Base-by-base conservation (phyloP, 441 rosid species). In the Erodium moschatum region DNA sequence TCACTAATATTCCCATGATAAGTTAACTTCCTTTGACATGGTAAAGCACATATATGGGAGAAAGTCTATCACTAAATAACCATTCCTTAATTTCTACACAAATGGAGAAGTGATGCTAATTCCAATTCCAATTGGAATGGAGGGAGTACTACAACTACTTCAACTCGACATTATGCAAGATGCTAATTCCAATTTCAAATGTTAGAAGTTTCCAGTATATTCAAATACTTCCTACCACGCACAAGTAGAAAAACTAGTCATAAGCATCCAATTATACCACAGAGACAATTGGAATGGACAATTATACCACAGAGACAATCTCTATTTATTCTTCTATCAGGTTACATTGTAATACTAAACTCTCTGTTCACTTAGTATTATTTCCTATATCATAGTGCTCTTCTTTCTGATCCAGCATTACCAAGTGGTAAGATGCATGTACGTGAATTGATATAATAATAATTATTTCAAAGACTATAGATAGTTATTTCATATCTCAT, bases 231-330 rank as follows among this genome's bases (percentile, higher is more conserved):
- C 61, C 11, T 54, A 54, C 61, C 61, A 54, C 0, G 20, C 60
- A 54, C 11, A 54, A 54, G 61, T 54, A 6, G 61, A 54, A 19
- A 54, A 6, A 40, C 61, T 54, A 54, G n/a, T n/a, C 61, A 54
- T 16, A 54, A 54, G 7, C 21, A 54, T 16, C 61, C 61, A 54
- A 54, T 18, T 18, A 54, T n/a, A 54, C 2, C 20, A 54, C 19
- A 15, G 15, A 6, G 4, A 52, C 62, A 56, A 56, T 19, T n/a
- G n/a, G 10, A 54, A 16, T 54, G 20, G 27, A 16, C 62, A 56
- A 56, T 18, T 18, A 54, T n/a, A 54, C 2, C 20, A 54, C 19
- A 15, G 15, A 6, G 4, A 52, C 62, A 56, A 56, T 19, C 21
- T 19, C 24, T 19, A 5, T 56, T 19, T 56, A 56, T 56, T 56